A percentile compares a stretch with the other conserved stretches of the same genome.
Evolutionary conservation across 2,329 filamentous ascomycete species (phyloP).

Genomic region (Colletotrichum graminicola): DNA sequence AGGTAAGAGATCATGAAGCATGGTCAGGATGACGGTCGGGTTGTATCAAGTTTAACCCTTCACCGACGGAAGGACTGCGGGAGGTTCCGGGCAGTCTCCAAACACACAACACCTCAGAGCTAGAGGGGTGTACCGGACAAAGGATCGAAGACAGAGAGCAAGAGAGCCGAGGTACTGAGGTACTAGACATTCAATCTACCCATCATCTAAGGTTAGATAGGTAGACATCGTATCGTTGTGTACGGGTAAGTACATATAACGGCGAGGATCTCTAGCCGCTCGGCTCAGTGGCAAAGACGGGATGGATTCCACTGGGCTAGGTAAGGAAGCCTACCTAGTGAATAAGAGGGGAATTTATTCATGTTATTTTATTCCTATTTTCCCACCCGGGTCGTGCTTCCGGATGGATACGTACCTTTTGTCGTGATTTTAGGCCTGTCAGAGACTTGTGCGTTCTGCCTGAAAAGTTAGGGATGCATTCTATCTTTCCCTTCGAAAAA

Average conservation of each 20-base stretch:
- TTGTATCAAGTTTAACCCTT: slow-evolving; percentile 4
- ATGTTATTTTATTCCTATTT: not conserved
- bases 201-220: not conserved
- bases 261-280: slow-evolving; percentile 7
- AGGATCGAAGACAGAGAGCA: not conserved
- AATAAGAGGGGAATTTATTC: not conserved
- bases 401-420: slow-evolving; percentile 7
- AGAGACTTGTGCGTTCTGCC: not conserved
- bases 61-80: slow-evolving; percentile 1
- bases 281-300: slow-evolving; percentile 31
- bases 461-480: not conserved
- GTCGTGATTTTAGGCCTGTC: slow-evolving; percentile 7
- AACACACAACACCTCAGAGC: slow-evolving; percentile 12
- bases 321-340: slow-evolving; percentile 29
- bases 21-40: not conserved
- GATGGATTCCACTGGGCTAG: slow-evolving; percentile 27
- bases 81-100: not conserved
- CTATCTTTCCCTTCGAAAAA: not conserved
- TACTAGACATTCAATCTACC: not conserved
- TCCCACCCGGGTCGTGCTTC: not conserved
- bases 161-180: not conserved
- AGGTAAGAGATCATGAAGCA: slow-evolving; percentile 4
- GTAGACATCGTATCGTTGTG: not conserved
- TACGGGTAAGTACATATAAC: not conserved
- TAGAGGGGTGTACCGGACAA: slow-evolving; percentile 11